Conservation (phyloP, 2,329 filamentous ascomycete genomes). For the Ceratocystis albifundus region DNA sequence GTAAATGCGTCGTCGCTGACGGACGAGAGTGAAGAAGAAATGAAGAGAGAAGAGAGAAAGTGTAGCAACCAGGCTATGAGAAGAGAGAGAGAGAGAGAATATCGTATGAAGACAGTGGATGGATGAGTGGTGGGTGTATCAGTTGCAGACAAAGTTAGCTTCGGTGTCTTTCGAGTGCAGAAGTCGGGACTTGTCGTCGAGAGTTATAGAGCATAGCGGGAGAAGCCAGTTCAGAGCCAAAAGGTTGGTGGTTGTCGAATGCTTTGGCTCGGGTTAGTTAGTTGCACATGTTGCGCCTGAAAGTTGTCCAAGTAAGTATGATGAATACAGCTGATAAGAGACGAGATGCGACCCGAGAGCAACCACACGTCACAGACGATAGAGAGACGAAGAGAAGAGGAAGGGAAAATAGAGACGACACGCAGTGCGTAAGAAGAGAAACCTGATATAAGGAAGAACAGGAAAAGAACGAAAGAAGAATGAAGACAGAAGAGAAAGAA, state of each 20-base stretch:
- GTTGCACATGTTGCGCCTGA: neutral
- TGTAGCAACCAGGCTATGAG: conserved; percentile 18
- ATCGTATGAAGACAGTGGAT: neutral
- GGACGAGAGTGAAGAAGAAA: neutral
- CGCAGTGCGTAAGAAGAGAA: conserved; percentile 7
- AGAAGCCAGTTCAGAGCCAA: neutral
- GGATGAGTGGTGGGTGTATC: too few relatives aligned
- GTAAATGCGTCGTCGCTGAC: neutral
- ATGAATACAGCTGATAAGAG: neutral
- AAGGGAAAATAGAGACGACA: neutral
- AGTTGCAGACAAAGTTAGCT: neutral
- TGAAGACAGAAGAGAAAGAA: conserved; percentile 3
- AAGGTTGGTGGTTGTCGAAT: neutral
- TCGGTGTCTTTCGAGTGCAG: neutral
- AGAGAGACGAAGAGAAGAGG: conserved; percentile 1
- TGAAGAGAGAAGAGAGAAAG: neutral
- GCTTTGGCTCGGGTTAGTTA: neutral
- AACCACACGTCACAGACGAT: conserved; percentile 1
- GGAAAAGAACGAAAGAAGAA: conserved; percentile 4
- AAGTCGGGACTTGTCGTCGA: conserved; percentile 1
- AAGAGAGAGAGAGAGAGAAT: conserved; percentile 6
- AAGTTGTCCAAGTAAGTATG: conserved; percentile 6
- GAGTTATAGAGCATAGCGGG: neutral
- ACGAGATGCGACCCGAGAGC: conserved; percentile 2
- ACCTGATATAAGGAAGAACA: neutral